These are phyloP conservation scores for Fusarium proliferatum DNA, from an alignment of 2,329 filamentous ascomycete genomes.

Conservation along the genomic window DNA sequence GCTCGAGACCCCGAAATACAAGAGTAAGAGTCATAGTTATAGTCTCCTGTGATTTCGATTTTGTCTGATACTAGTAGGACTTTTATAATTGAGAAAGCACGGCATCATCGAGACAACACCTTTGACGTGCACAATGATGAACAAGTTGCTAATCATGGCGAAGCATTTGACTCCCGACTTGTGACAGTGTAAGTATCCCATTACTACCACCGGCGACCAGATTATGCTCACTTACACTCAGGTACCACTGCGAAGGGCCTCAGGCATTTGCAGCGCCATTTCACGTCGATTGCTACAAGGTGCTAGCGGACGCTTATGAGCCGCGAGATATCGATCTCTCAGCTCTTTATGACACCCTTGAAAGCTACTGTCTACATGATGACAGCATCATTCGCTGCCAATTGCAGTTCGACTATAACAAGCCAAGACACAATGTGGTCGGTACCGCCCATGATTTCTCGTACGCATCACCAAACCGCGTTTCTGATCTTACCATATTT, in stretches of 20 bases:
- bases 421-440: not conserved
- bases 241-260: not conserved
- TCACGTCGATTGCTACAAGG: not conserved
- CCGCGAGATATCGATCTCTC: not conserved
- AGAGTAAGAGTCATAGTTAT: not conserved
- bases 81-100: not conserved
- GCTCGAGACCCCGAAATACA: not conserved
- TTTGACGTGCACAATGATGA: not conserved
- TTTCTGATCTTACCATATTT: not conserved
- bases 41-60: rapidly evolving
- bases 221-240: rapidly evolving
- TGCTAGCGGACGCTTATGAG: not conserved
- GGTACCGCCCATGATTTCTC: not conserved
- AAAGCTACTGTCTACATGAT: not conserved
- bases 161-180: not conserved
- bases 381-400: rapidly evolving
- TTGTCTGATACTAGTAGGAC: not conserved
- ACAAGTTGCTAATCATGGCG: not conserved
- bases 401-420: not conserved
- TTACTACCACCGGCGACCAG: rapidly evolving
- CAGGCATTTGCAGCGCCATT: not conserved
- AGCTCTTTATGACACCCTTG: not conserved
- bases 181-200: not conserved
- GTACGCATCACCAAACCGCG: not conserved
- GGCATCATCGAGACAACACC: not conserved